These are phyloP conservation scores for Colletotrichum ledebouriae DNA, from an alignment of 2,329 filamentous ascomycete genomes.

Conservation along the genomic window DNA sequence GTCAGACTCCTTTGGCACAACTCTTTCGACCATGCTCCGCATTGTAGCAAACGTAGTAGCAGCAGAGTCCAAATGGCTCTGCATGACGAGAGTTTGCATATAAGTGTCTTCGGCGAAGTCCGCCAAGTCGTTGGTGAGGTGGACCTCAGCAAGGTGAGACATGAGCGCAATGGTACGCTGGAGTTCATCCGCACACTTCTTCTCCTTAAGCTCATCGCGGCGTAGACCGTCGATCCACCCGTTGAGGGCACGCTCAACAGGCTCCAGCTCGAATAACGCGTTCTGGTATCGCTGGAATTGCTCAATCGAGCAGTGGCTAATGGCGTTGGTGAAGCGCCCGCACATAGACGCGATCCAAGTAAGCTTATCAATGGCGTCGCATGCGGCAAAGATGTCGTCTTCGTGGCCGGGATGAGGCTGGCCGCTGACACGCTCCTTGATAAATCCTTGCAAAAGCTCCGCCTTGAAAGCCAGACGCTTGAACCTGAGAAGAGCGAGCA, in stretches of 20 bases:
- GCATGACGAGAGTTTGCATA: conserved; percentile 81
- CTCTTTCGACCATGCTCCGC: conserved; percentile 75
- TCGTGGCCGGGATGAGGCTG: conserved; percentile 75
- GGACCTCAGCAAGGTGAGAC: conserved; percentile 85
- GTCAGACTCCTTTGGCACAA: conserved; percentile 66
- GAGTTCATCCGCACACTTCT: conserved; percentile 84
- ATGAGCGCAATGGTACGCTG: conserved; percentile 88
- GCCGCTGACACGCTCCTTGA: conserved; percentile 82
- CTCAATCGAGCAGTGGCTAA: conserved; percentile 81
- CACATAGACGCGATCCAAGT: conserved; percentile 88
- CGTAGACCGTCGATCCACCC: conserved; percentile 88
- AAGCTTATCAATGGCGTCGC: conserved; percentile 87
- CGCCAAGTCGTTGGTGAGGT: conserved; percentile 77
- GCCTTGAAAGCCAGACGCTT: conserved; percentile 92
- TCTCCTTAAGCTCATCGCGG: conserved; percentile 87
- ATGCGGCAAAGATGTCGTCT: conserved; percentile 84
- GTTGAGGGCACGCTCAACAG: conserved; percentile 90
- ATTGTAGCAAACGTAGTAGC: conserved; percentile 75
- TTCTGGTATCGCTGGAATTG: conserved; percentile 85
- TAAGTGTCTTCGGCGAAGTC: conserved; percentile 84
- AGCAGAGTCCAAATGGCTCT: conserved; percentile 85
- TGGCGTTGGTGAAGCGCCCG: conserved; percentile 84
- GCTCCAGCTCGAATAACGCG: conserved; percentile 88
- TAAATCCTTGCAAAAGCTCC: conserved; percentile 79
- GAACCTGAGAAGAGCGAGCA: conserved; percentile 90